Conservation (phyloP, 2,329 filamentous ascomycete genomes). For the Aspergillus tanneri region DNA sequence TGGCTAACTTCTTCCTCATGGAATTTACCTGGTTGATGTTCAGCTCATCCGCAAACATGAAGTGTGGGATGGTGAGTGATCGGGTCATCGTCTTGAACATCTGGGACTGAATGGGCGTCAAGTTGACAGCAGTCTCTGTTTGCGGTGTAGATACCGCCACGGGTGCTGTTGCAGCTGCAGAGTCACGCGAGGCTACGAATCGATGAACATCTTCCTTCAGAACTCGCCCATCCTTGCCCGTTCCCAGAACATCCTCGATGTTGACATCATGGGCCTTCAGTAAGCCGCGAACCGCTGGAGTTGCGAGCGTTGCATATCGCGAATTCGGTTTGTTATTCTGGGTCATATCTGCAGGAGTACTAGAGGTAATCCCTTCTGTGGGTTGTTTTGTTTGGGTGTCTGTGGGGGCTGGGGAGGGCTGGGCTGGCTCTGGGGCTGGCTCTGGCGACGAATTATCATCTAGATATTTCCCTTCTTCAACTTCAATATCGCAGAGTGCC, state of each 20-base stretch:
- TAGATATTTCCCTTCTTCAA: slow-evolving; percentile 70
- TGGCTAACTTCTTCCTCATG: slow-evolving; percentile 74
- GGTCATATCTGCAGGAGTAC: slow-evolving; percentile 9
- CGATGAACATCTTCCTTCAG: slow-evolving; percentile 86
- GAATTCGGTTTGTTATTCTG: slow-evolving; percentile 38
- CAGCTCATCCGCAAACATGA: slow-evolving; percentile 88
- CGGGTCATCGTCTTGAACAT: slow-evolving; percentile 99
- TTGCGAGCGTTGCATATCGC: slow-evolving; percentile 74
- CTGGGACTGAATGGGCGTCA: slow-evolving; percentile 78
- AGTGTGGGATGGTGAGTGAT: slow-evolving; percentile 88
- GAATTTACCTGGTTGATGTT: slow-evolving; percentile 73
- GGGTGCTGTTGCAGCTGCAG: slow-evolving; percentile 26
- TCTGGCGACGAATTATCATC: slow-evolving; percentile 50
- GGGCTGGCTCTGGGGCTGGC: slow-evolving; percentile 27
- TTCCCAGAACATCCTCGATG: slow-evolving; percentile 76
- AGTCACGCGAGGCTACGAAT: slow-evolving; percentile 59
- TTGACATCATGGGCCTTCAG: slow-evolving; percentile 76
- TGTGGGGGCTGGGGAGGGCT: slow-evolving; percentile 17
- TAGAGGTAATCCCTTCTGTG: slow-evolving; percentile 5
- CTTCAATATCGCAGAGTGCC: slow-evolving; percentile 92
- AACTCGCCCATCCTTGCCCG: slow-evolving; percentile 86
- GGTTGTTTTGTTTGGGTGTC: slow-evolving; percentile 20
- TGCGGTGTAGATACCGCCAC: slow-evolving; percentile 47
- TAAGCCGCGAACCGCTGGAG: slow-evolving; percentile 86
- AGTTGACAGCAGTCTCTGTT: slow-evolving; percentile 65